A percentile compares a stretch with the other conserved stretches of the same genome.
These are phyloP conservation scores for Pseudogymnoascus sp. DNA, from an alignment of 2,329 filamentous ascomycete genomes.

Conservation along the genomic window DNA sequence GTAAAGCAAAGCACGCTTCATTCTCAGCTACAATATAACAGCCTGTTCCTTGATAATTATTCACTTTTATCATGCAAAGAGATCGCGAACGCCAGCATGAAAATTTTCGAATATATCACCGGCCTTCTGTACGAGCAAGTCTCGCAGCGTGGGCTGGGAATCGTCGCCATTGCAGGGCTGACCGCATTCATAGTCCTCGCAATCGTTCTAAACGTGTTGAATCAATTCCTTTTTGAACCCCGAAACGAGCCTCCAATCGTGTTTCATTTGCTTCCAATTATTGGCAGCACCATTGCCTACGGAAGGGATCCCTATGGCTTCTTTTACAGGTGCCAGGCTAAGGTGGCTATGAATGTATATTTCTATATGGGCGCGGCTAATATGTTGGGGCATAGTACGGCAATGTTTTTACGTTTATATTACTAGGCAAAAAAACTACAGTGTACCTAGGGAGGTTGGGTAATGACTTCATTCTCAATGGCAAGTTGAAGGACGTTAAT, in stretches of 20 bases:
- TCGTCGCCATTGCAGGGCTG: too few relatives aligned
- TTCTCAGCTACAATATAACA: too few relatives aligned
- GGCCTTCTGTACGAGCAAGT: too few relatives aligned
- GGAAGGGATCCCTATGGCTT: constrained; percentile 86
- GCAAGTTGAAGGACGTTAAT: constrained; percentile 76
- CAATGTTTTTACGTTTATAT: constrained; percentile 78
- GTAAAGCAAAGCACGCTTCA: too few relatives aligned
- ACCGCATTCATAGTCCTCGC: too few relatives aligned
- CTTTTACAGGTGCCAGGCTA: constrained; percentile 57
- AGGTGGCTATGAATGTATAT: too few relatives aligned
- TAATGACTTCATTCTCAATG: constrained; percentile 83
- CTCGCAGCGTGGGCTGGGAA: too few relatives aligned
- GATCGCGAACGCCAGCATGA: too few relatives aligned
- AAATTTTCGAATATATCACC: too few relatives aligned
- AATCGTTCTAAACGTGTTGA: constrained; percentile 38
- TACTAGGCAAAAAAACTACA: constrained; percentile 74
- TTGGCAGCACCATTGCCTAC: constrained; percentile 84
- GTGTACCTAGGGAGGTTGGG: constrained; percentile 72
- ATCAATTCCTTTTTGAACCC: constrained; percentile 71
- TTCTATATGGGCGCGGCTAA: too few relatives aligned
- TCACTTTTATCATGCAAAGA: too few relatives aligned
- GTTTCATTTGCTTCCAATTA: constrained; percentile 51
- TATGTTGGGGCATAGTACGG: constrained; percentile 50
- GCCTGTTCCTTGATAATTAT: too few relatives aligned
- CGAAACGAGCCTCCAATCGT: constrained; percentile 68